Base-by-base conservation (phyloP, 139 green algal species). In the Edaphochlamys debaryana region DNA sequence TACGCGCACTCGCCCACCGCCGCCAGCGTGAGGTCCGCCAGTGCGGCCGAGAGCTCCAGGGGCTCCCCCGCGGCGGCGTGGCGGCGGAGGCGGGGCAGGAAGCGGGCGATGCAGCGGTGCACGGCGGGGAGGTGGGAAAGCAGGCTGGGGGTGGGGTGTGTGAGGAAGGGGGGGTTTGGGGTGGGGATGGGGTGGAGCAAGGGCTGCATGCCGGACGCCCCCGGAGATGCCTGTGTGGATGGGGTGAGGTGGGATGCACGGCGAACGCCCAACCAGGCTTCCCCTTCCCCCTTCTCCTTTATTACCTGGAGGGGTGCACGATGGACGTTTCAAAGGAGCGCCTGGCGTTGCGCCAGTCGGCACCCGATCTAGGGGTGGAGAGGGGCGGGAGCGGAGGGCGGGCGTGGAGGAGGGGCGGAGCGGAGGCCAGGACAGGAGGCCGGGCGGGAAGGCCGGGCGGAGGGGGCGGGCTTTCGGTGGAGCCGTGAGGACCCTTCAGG, bases 1-100 rank as follows among this genome's bases (percentile, higher is more conserved):
- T 82, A 82, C 63, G 76, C 76, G 7, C 64, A n/a, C 76, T 82
- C 76, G 19, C 76, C 76, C 17, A 56, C 50, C 27, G 70, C 69
- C 9, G 32, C 42, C 76, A 82, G 63, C 42, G 54, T 66, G 22
- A 82, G 62, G 20, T 82, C 36, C 13, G 36, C 76, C 41, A 82
- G 62, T 0, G 22, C n/a, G 25, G 30, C 11, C 6, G 11, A 15
- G 7, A 34, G 41, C 30, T 82, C 41, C 42, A 64, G 9, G 3
- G 76, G 41, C 41, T 40, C 32, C 3, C 62, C 76, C 0, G 22
- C 38, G 42, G 45, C 42, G 13, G 42, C 76, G 64, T 82, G 50
- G n/a, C 76, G 76, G 29, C 60, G 42, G 56, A 82, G 76, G 32
- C 29, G 34, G 3, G 76, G 42, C 32, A 66, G 22, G 63, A 66